These are phyloP conservation scores for Metschnikowia borealis DNA, from an alignment of 805 yeast species.

Conservation along the genomic window DNA sequence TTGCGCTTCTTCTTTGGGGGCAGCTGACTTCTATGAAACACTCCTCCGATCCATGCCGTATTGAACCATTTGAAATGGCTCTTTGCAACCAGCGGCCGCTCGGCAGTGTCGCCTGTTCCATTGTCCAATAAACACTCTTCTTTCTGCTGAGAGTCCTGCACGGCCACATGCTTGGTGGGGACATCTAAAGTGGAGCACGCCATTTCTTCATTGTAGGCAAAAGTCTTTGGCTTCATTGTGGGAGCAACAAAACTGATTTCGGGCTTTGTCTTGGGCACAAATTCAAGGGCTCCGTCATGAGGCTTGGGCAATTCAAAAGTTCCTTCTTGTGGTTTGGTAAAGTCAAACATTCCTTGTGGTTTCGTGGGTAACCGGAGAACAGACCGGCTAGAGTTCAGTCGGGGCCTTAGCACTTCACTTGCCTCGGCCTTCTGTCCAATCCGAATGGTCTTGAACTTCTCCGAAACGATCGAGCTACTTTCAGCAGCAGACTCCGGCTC, in stretches of 20 bases:
- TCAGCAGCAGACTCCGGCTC: not conserved
- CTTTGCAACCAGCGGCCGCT: not conserved
- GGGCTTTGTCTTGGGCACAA: not conserved
- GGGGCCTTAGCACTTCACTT: not conserved
- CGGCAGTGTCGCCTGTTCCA: not conserved
- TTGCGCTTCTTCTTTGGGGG: not conserved
- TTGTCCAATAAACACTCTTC: not conserved
- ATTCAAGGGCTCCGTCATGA: not conserved
- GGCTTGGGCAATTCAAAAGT: too few relatives aligned
- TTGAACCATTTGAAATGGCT: not conserved
- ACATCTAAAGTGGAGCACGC: not conserved
- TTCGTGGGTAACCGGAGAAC: not conserved
- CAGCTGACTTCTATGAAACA: not conserved
- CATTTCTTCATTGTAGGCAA: not conserved
- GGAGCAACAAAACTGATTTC: not conserved
- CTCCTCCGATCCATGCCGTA: not conserved
- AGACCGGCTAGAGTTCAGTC: not conserved
- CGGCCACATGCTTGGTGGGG: not conserved
- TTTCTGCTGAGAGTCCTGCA: not conserved
- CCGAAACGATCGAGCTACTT: not conserved
- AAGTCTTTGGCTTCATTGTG: not conserved
- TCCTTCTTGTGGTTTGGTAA: too few relatives aligned
- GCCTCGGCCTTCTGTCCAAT: not conserved
- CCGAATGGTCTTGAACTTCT: slow-evolving; percentile 2
- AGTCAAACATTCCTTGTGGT: not conserved